Base-by-base conservation (phyloP, 1,284 basidiomycete genomes). In the Erythrobasidium hasegawianum region DNA sequence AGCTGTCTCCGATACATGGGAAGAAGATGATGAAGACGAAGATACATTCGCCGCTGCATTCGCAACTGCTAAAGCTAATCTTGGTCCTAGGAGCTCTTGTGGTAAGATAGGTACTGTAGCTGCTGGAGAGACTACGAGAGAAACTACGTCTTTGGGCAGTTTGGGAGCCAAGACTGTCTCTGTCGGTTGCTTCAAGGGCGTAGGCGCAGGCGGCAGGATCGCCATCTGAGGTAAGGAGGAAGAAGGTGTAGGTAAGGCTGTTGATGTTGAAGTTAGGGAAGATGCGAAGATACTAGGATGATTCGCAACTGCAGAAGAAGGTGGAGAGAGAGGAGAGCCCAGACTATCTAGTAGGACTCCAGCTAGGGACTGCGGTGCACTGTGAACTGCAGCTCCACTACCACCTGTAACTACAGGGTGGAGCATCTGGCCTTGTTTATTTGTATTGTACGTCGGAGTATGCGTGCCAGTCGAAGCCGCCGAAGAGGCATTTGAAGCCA, bases 141-240 rank as follows among this genome's bases (percentile, higher is more conserved):
- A 43, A 5, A 54, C 26, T 11, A 64, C 54, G 22, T 53, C 49
- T 11, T 11, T 13, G 1, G 62, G 62, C 2, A 65, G 62, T 33
- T 57, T 47, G 3, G 62, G 62, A 9, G 62, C 62, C 20, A 65
- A 29, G 41, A 65, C 52, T 13, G 62, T 65, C 43, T 65, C 62
- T 4, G 47, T 58, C 8, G 62, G 62, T 43, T 65, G 62, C 18
- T 58, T 57, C n/a, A 65, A 55, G 13, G 62, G 62, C 29, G 55
- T 55, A 39, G 62, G 62, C n/a, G 57, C 40, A 2, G 62, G 62
- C n/a, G 54, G 40, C 27, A 40, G 22, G n/a, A 57, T 50, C 9
- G 26, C 47, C 7, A n/a, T 4, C n/a, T 4, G 33, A 20, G 45
- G 7, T 22, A 52, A 27, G 27, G 27, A 24, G 59, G 8, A 33